A percentile compares a stretch with the other conserved stretches of the same genome.
Evolutionary conservation across 2,329 filamentous ascomycete genomes (phyloP).

Genomic region (Stylonectria norvegica): DNA sequence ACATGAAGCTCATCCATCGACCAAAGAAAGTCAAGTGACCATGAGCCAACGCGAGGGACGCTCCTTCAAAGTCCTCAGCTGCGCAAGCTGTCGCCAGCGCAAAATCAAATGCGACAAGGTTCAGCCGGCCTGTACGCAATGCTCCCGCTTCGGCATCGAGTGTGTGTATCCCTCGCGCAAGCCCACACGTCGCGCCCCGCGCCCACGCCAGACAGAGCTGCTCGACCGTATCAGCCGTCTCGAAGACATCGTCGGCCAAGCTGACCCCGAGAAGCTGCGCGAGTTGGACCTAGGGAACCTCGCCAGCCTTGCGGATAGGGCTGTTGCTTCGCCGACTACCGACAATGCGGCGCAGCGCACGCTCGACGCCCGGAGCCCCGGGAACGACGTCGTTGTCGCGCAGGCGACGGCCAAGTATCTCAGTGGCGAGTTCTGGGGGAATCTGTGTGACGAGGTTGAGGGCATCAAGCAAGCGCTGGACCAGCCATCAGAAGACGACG

Average conservation of each 20-base stretch:
- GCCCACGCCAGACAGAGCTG: conserved; percentile 42
- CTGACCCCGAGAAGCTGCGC: conserved; percentile 31
- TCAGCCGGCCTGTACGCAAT: conserved; percentile 51
- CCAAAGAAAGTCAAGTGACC: conserved; percentile 4
- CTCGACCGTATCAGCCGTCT: conserved; percentile 43
- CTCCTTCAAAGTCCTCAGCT: conserved; percentile 43
- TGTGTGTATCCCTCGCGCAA: conserved; percentile 48
- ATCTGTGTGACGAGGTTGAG: conserved; percentile 42
- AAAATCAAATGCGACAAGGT: conserved; percentile 60
- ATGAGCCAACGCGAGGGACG: conserved; percentile 20
- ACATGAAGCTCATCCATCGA: too few species aligned
- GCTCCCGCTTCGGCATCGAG: conserved; percentile 43
- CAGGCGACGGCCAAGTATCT: conserved; percentile 36
- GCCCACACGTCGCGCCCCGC: conserved; percentile 39
- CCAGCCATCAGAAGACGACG: conserved; percentile 39
- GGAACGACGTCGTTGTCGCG: conserved; percentile 9
- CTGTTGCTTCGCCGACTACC: neutral
- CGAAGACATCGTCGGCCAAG: conserved; percentile 44
- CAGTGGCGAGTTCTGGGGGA: conserved; percentile 43
- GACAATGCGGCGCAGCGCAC: conserved; percentile 4
- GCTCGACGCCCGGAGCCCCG: conserved; percentile 14
- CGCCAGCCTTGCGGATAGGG: too few species aligned
- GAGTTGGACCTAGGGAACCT: conserved; percentile 25
- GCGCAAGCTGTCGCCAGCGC: conserved; percentile 60
- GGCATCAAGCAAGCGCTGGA: conserved; percentile 43